A percentile compares a stretch with the other conserved stretches of the same genome.
Evolutionary conservation across 257 asterid genomes (phyloP).

Genomic region (Verbena officinalis): DNA sequence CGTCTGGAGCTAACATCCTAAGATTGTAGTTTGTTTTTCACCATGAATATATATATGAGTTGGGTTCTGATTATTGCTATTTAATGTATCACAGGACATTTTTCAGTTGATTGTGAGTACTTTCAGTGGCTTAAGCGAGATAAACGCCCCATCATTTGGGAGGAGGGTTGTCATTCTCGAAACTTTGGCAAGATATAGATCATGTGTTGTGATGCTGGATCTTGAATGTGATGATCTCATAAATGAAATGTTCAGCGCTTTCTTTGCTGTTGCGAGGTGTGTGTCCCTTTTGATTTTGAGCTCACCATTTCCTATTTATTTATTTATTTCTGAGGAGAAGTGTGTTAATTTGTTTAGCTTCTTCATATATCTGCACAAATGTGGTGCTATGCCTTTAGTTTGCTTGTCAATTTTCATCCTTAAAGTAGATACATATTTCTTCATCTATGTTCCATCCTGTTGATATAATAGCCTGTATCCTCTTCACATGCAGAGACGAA

Average conservation of each 20-base stretch:
- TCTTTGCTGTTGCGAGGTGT: constrained; percentile 83
- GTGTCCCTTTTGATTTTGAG: constrained; percentile 17
- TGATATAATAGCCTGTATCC: constrained; percentile 26
- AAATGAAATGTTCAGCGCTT: constrained; percentile 79
- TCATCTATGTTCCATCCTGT: constrained; percentile 15
- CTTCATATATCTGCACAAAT: constrained; percentile 17
- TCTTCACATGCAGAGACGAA: constrained; percentile 58
- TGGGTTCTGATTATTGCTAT: constrained; percentile 33
- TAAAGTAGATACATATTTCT: background rate
- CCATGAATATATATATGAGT: constrained; percentile 9
- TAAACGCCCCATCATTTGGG: constrained; percentile 73
- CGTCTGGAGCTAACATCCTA: constrained; percentile 24
- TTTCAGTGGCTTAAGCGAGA: constrained; percentile 84
- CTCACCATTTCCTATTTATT: constrained; percentile 4
- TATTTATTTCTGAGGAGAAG: constrained; percentile 5
- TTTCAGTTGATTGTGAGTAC: constrained; percentile 90
- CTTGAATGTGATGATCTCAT: constrained; percentile 97
- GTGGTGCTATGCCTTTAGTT: constrained; percentile 5
- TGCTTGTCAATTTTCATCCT: background rate
- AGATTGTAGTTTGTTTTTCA: constrained; percentile 21
- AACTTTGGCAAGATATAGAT: constrained; percentile 92
- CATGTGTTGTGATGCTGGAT: constrained; percentile 97
- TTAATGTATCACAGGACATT: constrained; percentile 67
- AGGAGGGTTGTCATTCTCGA: constrained; percentile 94
- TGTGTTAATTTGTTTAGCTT: background rate